Base-by-base conservation (phyloP, 495 filamentous ascomycete species). In the Aspergillus mulundensis region DNA sequence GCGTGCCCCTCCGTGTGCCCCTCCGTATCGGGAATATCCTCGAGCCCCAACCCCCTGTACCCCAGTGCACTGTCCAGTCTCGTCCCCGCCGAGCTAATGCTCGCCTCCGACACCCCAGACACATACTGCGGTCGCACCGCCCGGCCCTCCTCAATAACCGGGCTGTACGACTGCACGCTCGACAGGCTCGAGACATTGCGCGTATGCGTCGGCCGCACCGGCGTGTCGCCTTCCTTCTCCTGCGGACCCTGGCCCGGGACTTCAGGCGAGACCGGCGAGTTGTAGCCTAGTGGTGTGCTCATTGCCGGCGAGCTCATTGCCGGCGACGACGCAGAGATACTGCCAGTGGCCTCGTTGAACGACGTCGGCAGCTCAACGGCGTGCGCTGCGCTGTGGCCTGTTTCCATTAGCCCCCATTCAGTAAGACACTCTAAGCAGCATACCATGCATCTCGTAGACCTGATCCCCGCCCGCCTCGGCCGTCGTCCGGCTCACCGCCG, bases 161-260 rank as follows among this genome's bases (percentile, higher is more conserved):
- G 38, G 18, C n/a, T 20, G 16, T 50, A 20, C 2, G 53, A 56
- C 24, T 38, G 56, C 24, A 53, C 41, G 10, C 52, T 63, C 10
- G 61, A 63, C 11, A 57, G n/a, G 15, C 53, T 57, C 1, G 61
- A 63, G 4, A 54, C 16, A 6, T 60, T 51, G 1, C 61, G 61
- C 12, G 39, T 38, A 20, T 63, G 61, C 1, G 16, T 14, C 15
- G 57, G 57, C 14, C 57, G 57, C 21, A 12, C 14, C 3, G 34
- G 38, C 14, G 28, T 30, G 16, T 32, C 23, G 0, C 15, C 19
- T 12, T 50, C 49, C 1, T 42, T 53, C 20, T 51, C 49, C 38
- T 53, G 39, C 18, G 59, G n/a, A n/a, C n/a, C n/a, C n/a, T n/a
- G n/a, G n/a, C n/a, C n/a, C n/a, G n/a, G 42, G 1, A 43, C 38